Base-by-base conservation (phyloP, 805 yeast species). In the Saccharomyces jurei region DNA sequence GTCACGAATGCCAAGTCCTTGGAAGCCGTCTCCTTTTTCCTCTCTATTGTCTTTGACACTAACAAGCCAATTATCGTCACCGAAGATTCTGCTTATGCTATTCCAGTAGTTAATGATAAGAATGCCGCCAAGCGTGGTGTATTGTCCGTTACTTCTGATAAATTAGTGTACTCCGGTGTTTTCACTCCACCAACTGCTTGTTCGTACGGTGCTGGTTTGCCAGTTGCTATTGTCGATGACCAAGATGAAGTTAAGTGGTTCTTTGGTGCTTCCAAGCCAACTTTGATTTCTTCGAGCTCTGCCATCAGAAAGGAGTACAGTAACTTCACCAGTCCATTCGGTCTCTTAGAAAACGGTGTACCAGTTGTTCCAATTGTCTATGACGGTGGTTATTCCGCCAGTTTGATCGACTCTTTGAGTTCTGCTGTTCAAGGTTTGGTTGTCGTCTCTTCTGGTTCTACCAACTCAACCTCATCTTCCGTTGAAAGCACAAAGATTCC, bases 21-120 rank as follows among this genome's bases (percentile, higher is more conserved):
- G 27, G 69, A 62, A 55, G 54, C 63, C 28, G 55, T 66, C 47
- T 68, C 67, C 50, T 66, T 66, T 63, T 66, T 63, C 51, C 54
- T 62, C 47, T 57, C 65, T 31, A 58, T 63, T 17, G 51, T 65
- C 14, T 54, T 60, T 25, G 60, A 64, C 55, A 52, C 62, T 8
- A 50, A 56, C 17, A 58, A 60, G 46, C 63, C 67, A 49, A 58
- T 66, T 49, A 66, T 66, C 41, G 63, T 66, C 41, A 51, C 61
- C 50, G 57, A 58, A n/a, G 59, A 62, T 49, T 53, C 56, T 11
- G 52, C 54, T 14, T 55, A 56, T 46, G 69, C 63, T 48, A 41
- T 60, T 8, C 21, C 54, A 14, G 66, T 65, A 9, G 68, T 69
- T 28, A 56, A 58, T 32, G 50, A 56, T 27, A 55, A 61, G 14